These are phyloP conservation scores for Coccomyxa subellipsoidea DNA, from an alignment of 163 green algal species.

Conservation along the genomic window DNA sequence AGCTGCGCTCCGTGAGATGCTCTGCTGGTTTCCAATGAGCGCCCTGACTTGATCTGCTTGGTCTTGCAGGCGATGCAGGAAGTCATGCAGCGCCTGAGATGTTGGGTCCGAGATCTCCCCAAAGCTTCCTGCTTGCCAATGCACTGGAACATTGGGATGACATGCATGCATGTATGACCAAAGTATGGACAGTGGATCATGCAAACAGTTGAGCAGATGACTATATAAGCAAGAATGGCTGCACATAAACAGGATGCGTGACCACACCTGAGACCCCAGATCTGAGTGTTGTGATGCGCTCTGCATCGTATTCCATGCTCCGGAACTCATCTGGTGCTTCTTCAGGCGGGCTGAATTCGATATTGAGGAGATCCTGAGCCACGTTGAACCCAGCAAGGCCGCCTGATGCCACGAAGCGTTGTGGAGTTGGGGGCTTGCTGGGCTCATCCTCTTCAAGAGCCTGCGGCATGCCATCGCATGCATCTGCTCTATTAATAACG, in stretches of 20 bases:
- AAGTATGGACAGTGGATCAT: too few relatives aligned
- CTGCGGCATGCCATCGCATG: too few relatives aligned
- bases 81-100: constrained; percentile 18
- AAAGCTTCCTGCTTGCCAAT: constrained; percentile 20
- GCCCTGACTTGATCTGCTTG: constrained; percentile 19
- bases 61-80: constrained; percentile 24
- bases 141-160: too few relatives aligned
- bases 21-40: background rate
- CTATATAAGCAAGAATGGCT: background rate
- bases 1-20: background rate
- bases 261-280: constrained; percentile 3
- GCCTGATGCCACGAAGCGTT: constrained; percentile 10
- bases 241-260: background rate
- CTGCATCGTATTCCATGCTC: constrained; percentile 18
- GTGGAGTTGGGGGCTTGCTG: background rate
- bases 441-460: background rate
- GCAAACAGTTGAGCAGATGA: background rate
- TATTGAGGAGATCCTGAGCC: constrained; percentile 29
- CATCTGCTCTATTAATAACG: too few relatives aligned
- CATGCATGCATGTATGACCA: too few relatives aligned
- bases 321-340: constrained; percentile 32
- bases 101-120: constrained; percentile 10
- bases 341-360: constrained; percentile 34
- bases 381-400: constrained; percentile 27
- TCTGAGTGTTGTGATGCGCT: background rate